These are phyloP conservation scores for Myriangium duriaei DNA, from an alignment of 2,329 filamentous ascomycete genomes.

Conservation along the genomic window DNA sequence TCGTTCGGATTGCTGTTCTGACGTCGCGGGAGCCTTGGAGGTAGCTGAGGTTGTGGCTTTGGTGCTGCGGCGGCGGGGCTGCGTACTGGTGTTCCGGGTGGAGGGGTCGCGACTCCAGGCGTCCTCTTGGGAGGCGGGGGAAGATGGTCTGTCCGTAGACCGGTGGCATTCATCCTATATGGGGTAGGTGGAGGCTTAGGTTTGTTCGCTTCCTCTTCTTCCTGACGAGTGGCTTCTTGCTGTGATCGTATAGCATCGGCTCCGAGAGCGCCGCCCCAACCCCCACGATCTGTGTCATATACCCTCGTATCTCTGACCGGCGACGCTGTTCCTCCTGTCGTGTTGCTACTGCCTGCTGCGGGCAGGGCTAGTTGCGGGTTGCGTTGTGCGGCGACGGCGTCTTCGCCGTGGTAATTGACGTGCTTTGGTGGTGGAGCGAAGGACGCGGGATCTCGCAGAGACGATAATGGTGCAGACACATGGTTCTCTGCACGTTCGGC, in stretches of 20 bases:
- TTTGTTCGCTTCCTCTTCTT: slow-evolving; percentile 25
- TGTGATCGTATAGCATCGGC: slow-evolving; percentile 26
- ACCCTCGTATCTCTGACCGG: slow-evolving; percentile 6
- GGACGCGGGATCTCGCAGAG: slow-evolving; percentile 60
- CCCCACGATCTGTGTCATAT: slow-evolving; percentile 25
- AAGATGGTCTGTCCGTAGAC: slow-evolving; percentile 53
- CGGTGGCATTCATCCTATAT: slow-evolving; percentile 58
- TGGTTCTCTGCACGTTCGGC: slow-evolving; percentile 36
- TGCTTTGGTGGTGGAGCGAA: slow-evolving; percentile 75
- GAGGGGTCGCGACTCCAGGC: slow-evolving; percentile 14
- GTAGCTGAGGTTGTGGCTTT: slow-evolving; percentile 42
- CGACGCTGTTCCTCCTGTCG: slow-evolving; percentile 13
- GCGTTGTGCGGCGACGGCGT: slow-evolving; percentile 22
- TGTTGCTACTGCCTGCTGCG: slow-evolving; percentile 16
- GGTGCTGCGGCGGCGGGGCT: slow-evolving; percentile 14
- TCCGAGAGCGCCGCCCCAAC: slow-evolving; percentile 32
- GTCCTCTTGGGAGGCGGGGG: slow-evolving; percentile 55
- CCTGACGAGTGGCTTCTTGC: slow-evolving; percentile 24
- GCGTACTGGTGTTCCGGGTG: slow-evolving; percentile 15
- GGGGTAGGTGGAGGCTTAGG: slow-evolving; percentile 43
- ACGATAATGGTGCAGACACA: slow-evolving; percentile 50
- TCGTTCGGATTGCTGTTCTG: slow-evolving; percentile 41
- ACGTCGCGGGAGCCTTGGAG: slow-evolving; percentile 61
- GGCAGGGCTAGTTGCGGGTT: slow-evolving; percentile 8
- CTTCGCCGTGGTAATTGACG: slow-evolving; percentile 36